phyloP scores from a whole-genome alignment of 176 grass and related monocot genomes.

The Aegilops speltoides region DNA sequence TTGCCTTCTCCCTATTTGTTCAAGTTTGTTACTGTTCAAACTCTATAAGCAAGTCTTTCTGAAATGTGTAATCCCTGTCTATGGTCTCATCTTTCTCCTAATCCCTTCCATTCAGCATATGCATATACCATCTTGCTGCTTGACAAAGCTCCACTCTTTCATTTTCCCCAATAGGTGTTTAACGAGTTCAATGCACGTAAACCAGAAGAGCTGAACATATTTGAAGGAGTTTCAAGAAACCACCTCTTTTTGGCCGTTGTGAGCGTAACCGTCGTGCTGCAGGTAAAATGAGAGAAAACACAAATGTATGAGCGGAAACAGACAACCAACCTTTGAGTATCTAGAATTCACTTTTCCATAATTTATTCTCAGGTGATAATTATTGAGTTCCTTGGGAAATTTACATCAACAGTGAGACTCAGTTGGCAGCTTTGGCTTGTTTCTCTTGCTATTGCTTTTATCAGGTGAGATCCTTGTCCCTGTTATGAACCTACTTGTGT shows the following conservation, averaged over 20 bases:
- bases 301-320: constrained; percentile 12
- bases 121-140: constrained; percentile 10
- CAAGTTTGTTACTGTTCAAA: background rate
- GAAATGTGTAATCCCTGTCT: background rate
- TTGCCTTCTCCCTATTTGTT: background rate
- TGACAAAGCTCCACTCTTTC: constrained; percentile 26
- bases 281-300: constrained; percentile 49
- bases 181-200: constrained; percentile 97
- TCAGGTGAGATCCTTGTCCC: constrained; percentile 53
- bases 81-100: background rate
- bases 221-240: constrained; percentile 74
- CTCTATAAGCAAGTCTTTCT: background rate
- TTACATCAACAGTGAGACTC: constrained; percentile 79
- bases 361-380: constrained; percentile 62
- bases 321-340: background rate
- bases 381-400: constrained; percentile 95
- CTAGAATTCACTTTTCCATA: constrained; percentile 30
- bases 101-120: background rate
- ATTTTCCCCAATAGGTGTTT: constrained; percentile 58
- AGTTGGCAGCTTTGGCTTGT: constrained; percentile 90
- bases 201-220: constrained; percentile 81
- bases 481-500: constrained; percentile 9
- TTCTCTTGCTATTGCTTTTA: constrained; percentile 71
- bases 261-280: constrained; percentile 62
- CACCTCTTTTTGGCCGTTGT: constrained; percentile 66